Evolutionary conservation across 2,329 filamentous ascomycete species (phyloP).

Genomic region (Sclerotinia sclerotiorum): DNA sequence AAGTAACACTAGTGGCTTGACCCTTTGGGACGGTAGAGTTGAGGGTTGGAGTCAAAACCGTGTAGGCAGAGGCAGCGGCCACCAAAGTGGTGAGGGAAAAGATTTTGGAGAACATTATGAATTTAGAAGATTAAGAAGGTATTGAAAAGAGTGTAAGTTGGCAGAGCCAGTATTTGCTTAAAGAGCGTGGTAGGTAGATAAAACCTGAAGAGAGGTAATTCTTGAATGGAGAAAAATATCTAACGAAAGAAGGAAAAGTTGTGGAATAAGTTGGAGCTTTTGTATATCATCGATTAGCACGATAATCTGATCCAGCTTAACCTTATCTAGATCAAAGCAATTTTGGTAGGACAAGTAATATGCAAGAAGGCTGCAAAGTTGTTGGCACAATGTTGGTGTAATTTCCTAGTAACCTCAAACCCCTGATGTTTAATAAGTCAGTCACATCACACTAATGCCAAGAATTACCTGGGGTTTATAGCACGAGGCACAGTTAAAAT

Average conservation of each 20-base stretch:
- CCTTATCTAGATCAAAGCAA: not conserved
- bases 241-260: not conserved
- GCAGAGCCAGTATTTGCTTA: slow-evolving; percentile 9
- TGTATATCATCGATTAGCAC: not conserved
- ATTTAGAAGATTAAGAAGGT: not conserved
- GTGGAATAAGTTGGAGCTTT: slow-evolving; percentile 8
- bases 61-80: slow-evolving; percentile 11
- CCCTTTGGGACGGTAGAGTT: slow-evolving; percentile 20
- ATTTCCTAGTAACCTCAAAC: slow-evolving; percentile 3
- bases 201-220: slow-evolving; percentile 1
- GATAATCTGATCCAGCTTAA: not conserved
- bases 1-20: slow-evolving; percentile 10
- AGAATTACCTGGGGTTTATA: not conserved
- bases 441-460: not conserved
- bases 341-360: not conserved
- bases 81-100: slow-evolving; percentile 14
- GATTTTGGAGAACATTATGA: slow-evolving; percentile 21
- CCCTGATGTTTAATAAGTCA: not conserved
- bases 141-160: slow-evolving; percentile 21
- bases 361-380: not conserved
- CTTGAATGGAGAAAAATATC: slow-evolving; percentile 10
- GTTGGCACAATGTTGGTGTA: slow-evolving; percentile 9
- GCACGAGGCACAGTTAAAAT: not conserved
- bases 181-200: slow-evolving; percentile 13
- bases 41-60: slow-evolving; percentile 12